Evolutionary conservation across 169 alveolate genomes (phyloP).

Genomic region (Plasmodium falciparum): DNA sequence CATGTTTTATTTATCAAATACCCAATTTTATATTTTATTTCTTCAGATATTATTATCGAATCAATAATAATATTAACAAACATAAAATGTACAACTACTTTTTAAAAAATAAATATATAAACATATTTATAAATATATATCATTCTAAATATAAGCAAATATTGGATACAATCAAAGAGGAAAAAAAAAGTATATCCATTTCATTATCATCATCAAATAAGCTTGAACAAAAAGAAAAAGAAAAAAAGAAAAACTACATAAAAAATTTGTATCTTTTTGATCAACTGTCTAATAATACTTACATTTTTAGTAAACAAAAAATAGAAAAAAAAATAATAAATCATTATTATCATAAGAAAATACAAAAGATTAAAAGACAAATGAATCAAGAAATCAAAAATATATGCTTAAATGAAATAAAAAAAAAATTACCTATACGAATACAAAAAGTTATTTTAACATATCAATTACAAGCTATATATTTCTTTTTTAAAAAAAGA

Average conservation of each 20-base stretch:
- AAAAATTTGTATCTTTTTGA: slow-evolving; percentile 10
- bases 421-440: slow-evolving; percentile 33
- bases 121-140: background rate
- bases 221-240: background rate
- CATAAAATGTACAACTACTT: slow-evolving; percentile 4
- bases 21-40: slow-evolving; percentile 16
- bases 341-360: slow-evolving; percentile 15
- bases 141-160: background rate
- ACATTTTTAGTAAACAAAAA: slow-evolving; percentile 13
- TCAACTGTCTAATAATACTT: slow-evolving; percentile 13
- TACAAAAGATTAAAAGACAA: slow-evolving; percentile 26
- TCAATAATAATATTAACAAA: background rate
- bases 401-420: slow-evolving; percentile 33
- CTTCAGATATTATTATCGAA: slow-evolving; percentile 20
- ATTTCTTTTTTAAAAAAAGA: slow-evolving; percentile 38
- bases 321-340: slow-evolving; percentile 13
- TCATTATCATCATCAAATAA: background rate
- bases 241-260: slow-evolving; percentile 4
- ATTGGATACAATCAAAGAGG: background rate
- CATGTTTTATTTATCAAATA: slow-evolving; percentile 29
- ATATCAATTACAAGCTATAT: slow-evolving; percentile 53
- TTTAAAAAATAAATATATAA: slow-evolving; percentile 21
- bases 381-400: slow-evolving; percentile 34
- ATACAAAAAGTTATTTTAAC: slow-evolving; percentile 51
- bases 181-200: background rate